phyloP scores from a whole-genome alignment of 192 early-diverging fungal genomes.

The Coemansia sp. region DNA sequence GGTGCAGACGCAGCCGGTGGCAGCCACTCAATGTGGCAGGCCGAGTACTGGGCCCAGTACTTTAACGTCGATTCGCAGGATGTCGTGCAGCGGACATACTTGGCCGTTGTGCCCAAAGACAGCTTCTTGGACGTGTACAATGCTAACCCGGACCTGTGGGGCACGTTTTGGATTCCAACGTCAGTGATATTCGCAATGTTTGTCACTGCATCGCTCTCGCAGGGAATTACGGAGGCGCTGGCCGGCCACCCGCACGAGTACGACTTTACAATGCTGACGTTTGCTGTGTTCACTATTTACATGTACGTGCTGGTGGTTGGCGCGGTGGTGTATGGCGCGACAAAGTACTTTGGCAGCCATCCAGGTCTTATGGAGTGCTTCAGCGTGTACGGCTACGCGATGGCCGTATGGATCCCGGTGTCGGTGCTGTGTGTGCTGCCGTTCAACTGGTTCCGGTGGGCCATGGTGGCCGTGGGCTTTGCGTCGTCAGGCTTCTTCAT shows the following conservation, averaged over 20 bases:
- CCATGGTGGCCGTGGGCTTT: conserved; percentile 73
- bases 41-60: conserved; percentile 86
- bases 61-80: conserved; percentile 89
- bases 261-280: conserved; percentile 79
- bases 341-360: conserved; percentile 81
- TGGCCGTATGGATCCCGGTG: conserved; percentile 92
- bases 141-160: conserved; percentile 92
- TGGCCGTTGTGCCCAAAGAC: conserved; percentile 68
- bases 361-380: conserved; percentile 85
- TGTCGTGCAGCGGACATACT: conserved; percentile 69
- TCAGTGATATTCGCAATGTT: conserved; percentile 96
- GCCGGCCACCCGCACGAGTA: conserved; percentile 58
- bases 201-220: conserved; percentile 87
- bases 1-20: conserved; percentile 7
- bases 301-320: conserved; percentile 72
- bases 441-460: conserved; percentile 76
- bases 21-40: conserved; percentile 72
- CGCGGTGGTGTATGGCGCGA: conserved; percentile 70
- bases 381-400: conserved; percentile 85
- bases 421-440: conserved; percentile 79
- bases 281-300: conserved; percentile 81
- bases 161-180: conserved; percentile 97
- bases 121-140: conserved; percentile 78
- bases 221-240: conserved; percentile 72
- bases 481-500: conserved; percentile 64